phyloP scores from a whole-genome alignment of 2,329 filamentous ascomycete genomes.

The Cryphonectria radicalis region DNA sequence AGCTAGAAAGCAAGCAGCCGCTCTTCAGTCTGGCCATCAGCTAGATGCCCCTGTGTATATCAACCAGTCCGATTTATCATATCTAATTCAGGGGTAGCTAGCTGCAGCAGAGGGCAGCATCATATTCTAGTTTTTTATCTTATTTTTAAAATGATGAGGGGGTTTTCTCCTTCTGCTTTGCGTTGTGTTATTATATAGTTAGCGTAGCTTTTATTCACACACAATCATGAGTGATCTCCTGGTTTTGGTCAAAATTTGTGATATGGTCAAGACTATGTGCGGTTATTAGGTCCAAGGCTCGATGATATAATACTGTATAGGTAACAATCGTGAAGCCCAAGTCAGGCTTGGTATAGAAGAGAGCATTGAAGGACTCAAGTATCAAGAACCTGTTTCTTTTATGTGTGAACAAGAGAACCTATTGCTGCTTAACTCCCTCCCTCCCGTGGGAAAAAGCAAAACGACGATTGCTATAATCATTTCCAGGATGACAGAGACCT shows the following conservation, averaged over 20 bases:
- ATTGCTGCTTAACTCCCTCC: constrained; percentile 1
- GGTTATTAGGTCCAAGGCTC: too few relatives aligned
- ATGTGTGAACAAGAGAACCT: not conserved
- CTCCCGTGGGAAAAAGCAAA: not conserved
- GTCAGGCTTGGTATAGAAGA: not conserved
- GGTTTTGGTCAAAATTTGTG: not conserved
- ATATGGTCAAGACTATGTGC: not conserved
- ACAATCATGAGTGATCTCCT: not conserved
- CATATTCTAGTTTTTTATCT: constrained; percentile 1
- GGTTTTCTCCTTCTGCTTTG: constrained; percentile 6
- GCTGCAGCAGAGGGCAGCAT: constrained; percentile 20
- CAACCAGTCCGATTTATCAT: constrained; percentile 20
- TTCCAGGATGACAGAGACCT: not conserved
- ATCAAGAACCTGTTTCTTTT: not conserved
- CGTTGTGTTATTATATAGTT: constrained; percentile 4
- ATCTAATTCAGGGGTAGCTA: constrained; percentile 27
- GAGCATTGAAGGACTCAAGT: not conserved
- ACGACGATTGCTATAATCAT: not conserved
- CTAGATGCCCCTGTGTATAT: constrained; percentile 21
- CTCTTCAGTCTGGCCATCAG: not conserved
- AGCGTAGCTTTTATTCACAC: not conserved
- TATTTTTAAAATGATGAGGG: not conserved
- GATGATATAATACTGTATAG: too few relatives aligned
- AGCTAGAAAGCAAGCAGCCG: not conserved
- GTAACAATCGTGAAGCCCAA: not conserved